Conservation (phyloP, 2,329 filamentous ascomycete species). For the Fusarium citri region DNA sequence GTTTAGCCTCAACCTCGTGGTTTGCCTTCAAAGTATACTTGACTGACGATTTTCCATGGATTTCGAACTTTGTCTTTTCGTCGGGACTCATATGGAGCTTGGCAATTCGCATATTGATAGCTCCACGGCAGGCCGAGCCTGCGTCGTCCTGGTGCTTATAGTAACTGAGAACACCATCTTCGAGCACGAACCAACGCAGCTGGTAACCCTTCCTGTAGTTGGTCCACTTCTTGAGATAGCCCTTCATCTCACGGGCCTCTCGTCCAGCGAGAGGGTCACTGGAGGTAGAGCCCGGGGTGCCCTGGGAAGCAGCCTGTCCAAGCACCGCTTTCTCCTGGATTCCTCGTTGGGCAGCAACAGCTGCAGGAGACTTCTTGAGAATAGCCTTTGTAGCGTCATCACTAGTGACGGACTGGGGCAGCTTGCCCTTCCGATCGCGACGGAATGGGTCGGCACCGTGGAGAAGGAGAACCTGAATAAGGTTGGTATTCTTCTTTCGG, state of each 20-base stretch:
- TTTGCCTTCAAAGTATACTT: slow-evolving; percentile 99
- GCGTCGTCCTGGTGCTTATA: slow-evolving; percentile 99
- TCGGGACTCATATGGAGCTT: slow-evolving; percentile 95
- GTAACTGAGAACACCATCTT: slow-evolving; percentile 97
- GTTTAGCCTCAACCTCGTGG: slow-evolving; percentile 96
- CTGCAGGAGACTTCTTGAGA: slow-evolving; percentile 92
- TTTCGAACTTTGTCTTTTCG: slow-evolving; percentile 98
- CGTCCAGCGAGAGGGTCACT: slow-evolving; percentile 77
- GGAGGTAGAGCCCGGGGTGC: slow-evolving; percentile 63
- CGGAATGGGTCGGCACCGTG: slow-evolving; percentile 97
- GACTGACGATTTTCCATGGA: slow-evolving; percentile 96
- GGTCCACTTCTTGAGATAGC: slow-evolving; percentile 99
- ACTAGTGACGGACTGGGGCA: slow-evolving; percentile 95
- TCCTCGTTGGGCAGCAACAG: slow-evolving; percentile 90
- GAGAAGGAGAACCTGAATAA: slow-evolving; percentile 90
- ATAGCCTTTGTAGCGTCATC: slow-evolving; percentile 90
- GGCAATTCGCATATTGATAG: slow-evolving; percentile 99
- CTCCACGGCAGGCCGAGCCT: slow-evolving; percentile 93
- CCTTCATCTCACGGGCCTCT: slow-evolving; percentile 96
- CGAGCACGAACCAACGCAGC: slow-evolving; percentile 95
- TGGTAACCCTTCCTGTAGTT: slow-evolving; percentile 99
- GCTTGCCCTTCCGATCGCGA: slow-evolving; percentile 92
- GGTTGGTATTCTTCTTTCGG: slow-evolving; percentile 83
- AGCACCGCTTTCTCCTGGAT: slow-evolving; percentile 98
- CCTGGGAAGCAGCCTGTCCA: slow-evolving; percentile 74